phyloP scores from a whole-genome alignment of 768 basidiomycete genomes.

The Macrolepiota dolichaula region DNA sequence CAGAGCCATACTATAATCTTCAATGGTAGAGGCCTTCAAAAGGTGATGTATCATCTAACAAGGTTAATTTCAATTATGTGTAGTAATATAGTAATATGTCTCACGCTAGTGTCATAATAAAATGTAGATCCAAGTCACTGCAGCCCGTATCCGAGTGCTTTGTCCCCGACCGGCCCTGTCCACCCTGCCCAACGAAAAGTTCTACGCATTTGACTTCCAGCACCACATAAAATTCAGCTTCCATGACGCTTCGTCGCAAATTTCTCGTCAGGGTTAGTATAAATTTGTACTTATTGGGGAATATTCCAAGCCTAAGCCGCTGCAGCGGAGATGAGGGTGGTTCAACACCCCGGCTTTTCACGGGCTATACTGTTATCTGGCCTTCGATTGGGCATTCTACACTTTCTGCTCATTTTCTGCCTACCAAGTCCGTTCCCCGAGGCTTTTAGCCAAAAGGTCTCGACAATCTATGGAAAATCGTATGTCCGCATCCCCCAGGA shows the following conservation, averaged over 20 bases:
- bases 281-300: background rate
- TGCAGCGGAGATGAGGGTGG: background rate
- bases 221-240: background rate
- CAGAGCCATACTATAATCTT: background rate
- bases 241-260: too few relatives aligned
- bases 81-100: too few relatives aligned
- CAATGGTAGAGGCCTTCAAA: too few relatives aligned
- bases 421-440: constrained; percentile 35
- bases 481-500: constrained; percentile 14
- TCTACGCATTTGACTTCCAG: background rate
- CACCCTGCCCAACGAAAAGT: too few relatives aligned
- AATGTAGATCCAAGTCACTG: too few relatives aligned
- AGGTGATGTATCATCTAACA: too few relatives aligned
- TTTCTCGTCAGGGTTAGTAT: background rate
- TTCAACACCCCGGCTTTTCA: background rate
- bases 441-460: constrained; percentile 37
- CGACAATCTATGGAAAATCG: constrained; percentile 39
- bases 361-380: background rate
- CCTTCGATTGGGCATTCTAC: background rate
- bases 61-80: too few relatives aligned
- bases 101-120: too few relatives aligned
- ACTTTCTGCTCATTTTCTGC: constrained; percentile 28
- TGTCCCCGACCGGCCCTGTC: background rate
- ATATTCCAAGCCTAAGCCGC: background rate
- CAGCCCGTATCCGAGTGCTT: too few relatives aligned